A percentile compares a stretch with the other conserved stretches of the same genome.
Conservation (phyloP, 2,329 filamentous ascomycete species). For the Tetracladium maxilliforme region DNA sequence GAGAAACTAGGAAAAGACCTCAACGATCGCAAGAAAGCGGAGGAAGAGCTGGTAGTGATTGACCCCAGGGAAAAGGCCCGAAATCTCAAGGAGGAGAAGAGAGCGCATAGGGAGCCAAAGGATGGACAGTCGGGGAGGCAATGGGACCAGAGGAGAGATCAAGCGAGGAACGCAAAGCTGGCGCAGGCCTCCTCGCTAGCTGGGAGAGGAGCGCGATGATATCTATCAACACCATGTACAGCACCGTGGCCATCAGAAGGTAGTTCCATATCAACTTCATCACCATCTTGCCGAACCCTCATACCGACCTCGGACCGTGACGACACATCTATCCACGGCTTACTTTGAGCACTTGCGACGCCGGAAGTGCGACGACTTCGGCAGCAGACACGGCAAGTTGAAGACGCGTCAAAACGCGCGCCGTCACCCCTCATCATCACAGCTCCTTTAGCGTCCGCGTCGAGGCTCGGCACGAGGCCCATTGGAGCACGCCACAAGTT, state of each 20-base stretch:
- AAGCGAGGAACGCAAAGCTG: constrained; percentile 40
- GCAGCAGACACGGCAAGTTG: too few species aligned
- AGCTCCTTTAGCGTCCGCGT: too few species aligned
- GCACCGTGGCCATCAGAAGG: neutral
- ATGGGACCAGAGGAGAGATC: constrained; percentile 45
- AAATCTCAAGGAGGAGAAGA: constrained; percentile 52
- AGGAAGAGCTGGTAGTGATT: constrained; percentile 84
- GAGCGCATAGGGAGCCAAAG: constrained; percentile 38
- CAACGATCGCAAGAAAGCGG: constrained; percentile 78
- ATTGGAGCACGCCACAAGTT: too few species aligned
- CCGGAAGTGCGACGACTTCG: too few species aligned
- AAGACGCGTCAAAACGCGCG: too few species aligned
- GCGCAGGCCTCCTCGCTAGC: constrained; percentile 34
- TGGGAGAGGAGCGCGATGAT: constrained; percentile 38
- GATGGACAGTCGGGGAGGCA: constrained; percentile 26
- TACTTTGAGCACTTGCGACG: too few species aligned
- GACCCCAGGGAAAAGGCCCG: constrained; percentile 76
- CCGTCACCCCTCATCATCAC: too few species aligned
- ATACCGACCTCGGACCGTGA: too few species aligned
- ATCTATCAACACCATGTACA: neutral
- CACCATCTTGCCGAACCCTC: too few species aligned
- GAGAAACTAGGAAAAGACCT: constrained; percentile 85
- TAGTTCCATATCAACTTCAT: neutral
- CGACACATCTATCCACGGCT: too few species aligned
- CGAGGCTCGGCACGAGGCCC: too few species aligned